These are phyloP conservation scores for Sanghuangporus weigelae DNA, from an alignment of 1,284 basidiomycete species.

Conservation along the genomic window DNA sequence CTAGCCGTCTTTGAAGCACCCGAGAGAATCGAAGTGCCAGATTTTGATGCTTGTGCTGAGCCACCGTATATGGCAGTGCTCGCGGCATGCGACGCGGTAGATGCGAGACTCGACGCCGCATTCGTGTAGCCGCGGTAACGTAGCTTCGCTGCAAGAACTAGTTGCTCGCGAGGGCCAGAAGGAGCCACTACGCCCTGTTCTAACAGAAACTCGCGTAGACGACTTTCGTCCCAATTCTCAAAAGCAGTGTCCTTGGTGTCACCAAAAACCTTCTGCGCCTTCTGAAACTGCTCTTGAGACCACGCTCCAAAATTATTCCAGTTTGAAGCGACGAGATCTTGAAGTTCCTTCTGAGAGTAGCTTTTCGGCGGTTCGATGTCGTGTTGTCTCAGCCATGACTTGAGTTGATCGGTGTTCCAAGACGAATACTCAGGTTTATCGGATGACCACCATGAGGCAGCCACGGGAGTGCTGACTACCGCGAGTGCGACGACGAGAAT, in stretches of 20 bases:
- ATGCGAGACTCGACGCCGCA: constrained; percentile 48
- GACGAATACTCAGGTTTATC: constrained; percentile 43
- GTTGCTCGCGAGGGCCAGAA: constrained; percentile 71
- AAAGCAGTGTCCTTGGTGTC: constrained; percentile 37
- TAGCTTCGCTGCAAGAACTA: constrained; percentile 72
- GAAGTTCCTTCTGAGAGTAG: constrained; percentile 44
- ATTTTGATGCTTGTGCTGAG: constrained; percentile 42
- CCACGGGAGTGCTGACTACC: constrained; percentile 32
- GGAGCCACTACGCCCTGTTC: constrained; percentile 84
- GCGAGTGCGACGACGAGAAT: constrained; percentile 34
- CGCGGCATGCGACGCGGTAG: constrained; percentile 40
- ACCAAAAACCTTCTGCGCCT: constrained; percentile 64
- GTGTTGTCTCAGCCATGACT: constrained; percentile 68
- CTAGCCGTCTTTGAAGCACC: constrained; percentile 25
- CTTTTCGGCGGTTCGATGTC: constrained; percentile 53
- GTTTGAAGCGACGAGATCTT: constrained; percentile 54
- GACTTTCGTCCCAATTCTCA: constrained; percentile 72
- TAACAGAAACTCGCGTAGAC: constrained; percentile 78
- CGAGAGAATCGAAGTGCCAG: constrained; percentile 30
- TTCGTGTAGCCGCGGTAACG: constrained; percentile 55
- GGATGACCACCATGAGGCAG: constrained; percentile 50
- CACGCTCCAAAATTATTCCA: constrained; percentile 56
- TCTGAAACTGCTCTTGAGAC: constrained; percentile 55
- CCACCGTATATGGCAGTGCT: constrained; percentile 55
- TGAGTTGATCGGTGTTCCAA: constrained; percentile 63